Percentiles rank a stretch among this genome's conserved stretches.
Evolutionary conservation across 768 basidiomycete species (phyloP).

Genomic region (Tulasnella sp.): DNA sequence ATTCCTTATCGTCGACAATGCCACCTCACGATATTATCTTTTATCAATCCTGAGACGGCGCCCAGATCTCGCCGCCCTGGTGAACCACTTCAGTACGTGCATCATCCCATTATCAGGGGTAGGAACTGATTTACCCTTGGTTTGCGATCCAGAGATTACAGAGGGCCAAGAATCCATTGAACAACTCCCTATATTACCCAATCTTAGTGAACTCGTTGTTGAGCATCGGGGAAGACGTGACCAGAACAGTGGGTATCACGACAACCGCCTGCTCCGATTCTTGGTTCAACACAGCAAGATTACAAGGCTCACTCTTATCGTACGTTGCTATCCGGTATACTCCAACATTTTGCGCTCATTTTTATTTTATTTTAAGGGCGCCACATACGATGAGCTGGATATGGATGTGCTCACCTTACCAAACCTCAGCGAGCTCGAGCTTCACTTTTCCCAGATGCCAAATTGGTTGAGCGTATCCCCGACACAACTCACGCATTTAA

Average conservation of each 20-base stretch:
- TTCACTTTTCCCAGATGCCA: slow-evolving; percentile 13
- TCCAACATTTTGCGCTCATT: neutral
- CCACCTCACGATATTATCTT: slow-evolving; percentile 7
- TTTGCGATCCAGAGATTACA: slow-evolving; percentile 1
- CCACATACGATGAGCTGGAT: slow-evolving; percentile 8
- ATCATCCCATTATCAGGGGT: no score
- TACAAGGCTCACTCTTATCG: slow-evolving; percentile 11
- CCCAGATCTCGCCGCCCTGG: slow-evolving; percentile 3
- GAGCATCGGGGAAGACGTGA: slow-evolving; percentile 9
- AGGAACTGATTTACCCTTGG: no score
- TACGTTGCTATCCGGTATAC: neutral
- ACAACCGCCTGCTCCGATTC: slow-evolving; percentile 9
- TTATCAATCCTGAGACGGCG: neutral
- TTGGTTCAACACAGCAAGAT: neutral
- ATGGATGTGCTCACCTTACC: neutral
- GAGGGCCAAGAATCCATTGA: slow-evolving; percentile 14
- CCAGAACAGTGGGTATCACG: slow-evolving; percentile 14
- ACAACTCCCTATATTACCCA: slow-evolving; percentile 5
- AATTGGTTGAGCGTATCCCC: slow-evolving; percentile 6
- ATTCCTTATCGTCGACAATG: slow-evolving; percentile 12
- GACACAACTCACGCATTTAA: slow-evolving; percentile 12
- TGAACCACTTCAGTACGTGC: slow-evolving; percentile 5
- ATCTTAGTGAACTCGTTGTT: slow-evolving; percentile 2
- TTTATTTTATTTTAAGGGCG: neutral
- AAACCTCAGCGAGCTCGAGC: slow-evolving; percentile 1